A percentile compares a stretch with the other conserved stretches of the same genome.
These are phyloP conservation scores for Ligustrum vulgare DNA, from an alignment of 257 asterid genomes.

Conservation along the genomic window DNA sequence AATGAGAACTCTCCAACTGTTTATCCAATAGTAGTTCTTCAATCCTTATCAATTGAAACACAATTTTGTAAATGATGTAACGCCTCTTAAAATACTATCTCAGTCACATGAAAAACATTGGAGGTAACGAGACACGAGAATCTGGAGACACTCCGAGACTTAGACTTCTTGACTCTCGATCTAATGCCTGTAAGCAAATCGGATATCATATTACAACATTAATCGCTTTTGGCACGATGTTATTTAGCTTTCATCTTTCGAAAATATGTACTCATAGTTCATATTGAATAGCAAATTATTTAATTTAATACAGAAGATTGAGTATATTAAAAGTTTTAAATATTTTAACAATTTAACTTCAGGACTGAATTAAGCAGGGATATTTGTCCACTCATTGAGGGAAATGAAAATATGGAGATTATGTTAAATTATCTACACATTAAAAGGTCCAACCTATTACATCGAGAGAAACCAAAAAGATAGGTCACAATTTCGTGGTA, in stretches of 20 bases:
- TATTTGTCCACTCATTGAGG: background rate
- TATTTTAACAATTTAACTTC: background rate
- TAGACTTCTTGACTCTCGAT: background rate
- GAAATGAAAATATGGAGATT: background rate
- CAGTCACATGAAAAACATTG: background rate
- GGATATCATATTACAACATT: background rate
- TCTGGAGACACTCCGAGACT: background rate
- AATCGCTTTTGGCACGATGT: background rate
- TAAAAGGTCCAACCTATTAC: background rate
- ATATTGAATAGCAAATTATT: background rate
- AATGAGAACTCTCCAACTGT: background rate
- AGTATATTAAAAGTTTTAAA: background rate
- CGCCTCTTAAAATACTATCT: background rate
- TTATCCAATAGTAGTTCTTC: background rate
- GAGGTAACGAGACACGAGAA: background rate
- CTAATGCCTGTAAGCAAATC: background rate
- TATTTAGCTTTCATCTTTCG: background rate
- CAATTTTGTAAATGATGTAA: background rate
- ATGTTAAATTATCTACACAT: background rate
- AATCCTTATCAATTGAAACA: background rate
- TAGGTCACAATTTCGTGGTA: background rate
- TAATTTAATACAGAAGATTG: background rate
- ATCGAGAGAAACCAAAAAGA: background rate
- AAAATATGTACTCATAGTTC: background rate
- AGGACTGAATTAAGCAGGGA: background rate